phyloP scores from a whole-genome alignment of 106 monocot genomes.

The Vanilla planifolia region DNA sequence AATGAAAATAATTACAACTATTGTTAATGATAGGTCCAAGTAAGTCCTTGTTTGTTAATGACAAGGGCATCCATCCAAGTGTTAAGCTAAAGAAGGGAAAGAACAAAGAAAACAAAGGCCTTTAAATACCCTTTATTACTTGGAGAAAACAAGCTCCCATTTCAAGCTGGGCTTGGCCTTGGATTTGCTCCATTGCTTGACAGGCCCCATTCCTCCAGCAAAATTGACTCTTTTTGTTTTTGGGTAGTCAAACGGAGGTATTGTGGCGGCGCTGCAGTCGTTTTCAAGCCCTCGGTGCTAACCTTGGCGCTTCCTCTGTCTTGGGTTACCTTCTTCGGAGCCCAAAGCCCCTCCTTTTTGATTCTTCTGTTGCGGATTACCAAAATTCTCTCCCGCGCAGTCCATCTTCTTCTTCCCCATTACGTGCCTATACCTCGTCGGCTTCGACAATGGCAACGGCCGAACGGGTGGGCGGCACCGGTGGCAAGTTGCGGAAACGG shows the following conservation, averaged over 20 bases:
- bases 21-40: too few species aligned
- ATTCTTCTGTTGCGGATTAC: background rate
- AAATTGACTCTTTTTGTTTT: too few species aligned
- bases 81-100: too few species aligned
- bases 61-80: too few species aligned
- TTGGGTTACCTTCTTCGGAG: background rate
- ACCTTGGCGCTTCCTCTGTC: background rate
- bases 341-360: background rate
- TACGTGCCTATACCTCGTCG: background rate
- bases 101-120: too few species aligned
- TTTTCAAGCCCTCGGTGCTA: background rate
- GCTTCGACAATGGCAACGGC: constrained; percentile 14
- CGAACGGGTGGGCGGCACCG: constrained; percentile 27
- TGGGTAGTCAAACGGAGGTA: background rate
- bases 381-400: background rate
- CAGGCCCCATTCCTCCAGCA: too few species aligned
- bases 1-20: too few species aligned
- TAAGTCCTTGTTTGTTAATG: too few species aligned
- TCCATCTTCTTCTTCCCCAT: background rate
- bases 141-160: too few species aligned
- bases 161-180: too few species aligned
- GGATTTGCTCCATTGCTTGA: too few species aligned
- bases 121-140: too few species aligned
- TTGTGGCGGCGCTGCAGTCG: background rate
- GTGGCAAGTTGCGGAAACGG: constrained; percentile 39